These are phyloP conservation scores for Amanita thiersii DNA, from an alignment of 768 basidiomycete genomes.

Conservation along the genomic window DNA sequence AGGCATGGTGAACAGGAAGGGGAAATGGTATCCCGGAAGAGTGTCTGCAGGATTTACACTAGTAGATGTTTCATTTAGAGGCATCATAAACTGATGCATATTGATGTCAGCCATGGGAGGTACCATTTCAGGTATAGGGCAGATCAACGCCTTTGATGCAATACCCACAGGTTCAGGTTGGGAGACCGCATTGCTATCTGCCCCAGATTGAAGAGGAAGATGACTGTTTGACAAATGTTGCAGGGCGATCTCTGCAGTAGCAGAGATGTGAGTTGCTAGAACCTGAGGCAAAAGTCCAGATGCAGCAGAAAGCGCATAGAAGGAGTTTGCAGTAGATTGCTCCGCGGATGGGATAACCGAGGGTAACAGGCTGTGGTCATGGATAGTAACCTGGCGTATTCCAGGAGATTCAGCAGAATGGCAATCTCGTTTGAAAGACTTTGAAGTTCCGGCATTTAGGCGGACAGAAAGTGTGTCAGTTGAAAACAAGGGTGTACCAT, in stretches of 20 bases:
- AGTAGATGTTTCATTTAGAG: slow-evolving; percentile 12
- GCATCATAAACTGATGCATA: slow-evolving; percentile 11
- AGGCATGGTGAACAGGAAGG: not conserved
- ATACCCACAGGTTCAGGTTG: too few relatives aligned
- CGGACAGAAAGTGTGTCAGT: not conserved
- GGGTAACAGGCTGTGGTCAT: not conserved
- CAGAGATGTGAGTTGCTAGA: slow-evolving; percentile 26
- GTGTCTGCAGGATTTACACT: slow-evolving; percentile 26
- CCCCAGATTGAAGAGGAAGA: not conserved
- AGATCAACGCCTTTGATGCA: too few relatives aligned
- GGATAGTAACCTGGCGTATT: not conserved
- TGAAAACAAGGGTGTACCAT: slow-evolving; percentile 9
- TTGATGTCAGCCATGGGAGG: slow-evolving; percentile 12
- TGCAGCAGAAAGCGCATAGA: slow-evolving; percentile 16
- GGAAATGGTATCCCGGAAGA: slow-evolving; percentile 14
- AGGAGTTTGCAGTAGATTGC: not conserved
- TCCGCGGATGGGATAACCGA: not conserved
- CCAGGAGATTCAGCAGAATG: not conserved
- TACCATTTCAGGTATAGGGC: slow-evolving; percentile 3
- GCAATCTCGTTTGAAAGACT: not conserved
- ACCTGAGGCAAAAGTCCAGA: slow-evolving; percentile 25
- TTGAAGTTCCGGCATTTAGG: too few relatives aligned
- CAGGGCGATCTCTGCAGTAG: slow-evolving; percentile 15
- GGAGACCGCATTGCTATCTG: too few relatives aligned
- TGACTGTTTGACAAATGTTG: slow-evolving; percentile 3